Evolutionary conservation across 2,329 filamentous ascomycete genomes (phyloP).

Genomic region (Chaetomium olivaceum): DNA sequence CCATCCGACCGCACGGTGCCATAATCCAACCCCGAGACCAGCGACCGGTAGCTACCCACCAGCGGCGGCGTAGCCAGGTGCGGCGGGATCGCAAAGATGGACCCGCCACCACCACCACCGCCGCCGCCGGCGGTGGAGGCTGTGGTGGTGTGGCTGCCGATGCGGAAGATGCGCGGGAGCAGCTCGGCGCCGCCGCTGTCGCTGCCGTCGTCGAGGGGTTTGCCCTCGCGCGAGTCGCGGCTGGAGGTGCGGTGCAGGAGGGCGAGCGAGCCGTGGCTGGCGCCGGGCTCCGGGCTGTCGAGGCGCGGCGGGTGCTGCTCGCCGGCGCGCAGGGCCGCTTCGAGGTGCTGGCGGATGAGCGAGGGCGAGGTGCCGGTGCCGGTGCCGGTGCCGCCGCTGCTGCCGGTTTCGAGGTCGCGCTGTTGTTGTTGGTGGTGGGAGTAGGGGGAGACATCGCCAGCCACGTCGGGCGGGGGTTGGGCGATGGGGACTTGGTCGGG

Average conservation of each 20-base stretch:
- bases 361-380: conserved; percentile 38
- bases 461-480: conserved; percentile 27
- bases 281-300: conserved; percentile 33
- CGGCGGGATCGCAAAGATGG: conserved; percentile 60
- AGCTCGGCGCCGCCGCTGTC: conserved; percentile 17
- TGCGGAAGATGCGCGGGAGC: conserved; percentile 32
- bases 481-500: conserved; percentile 52
- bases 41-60: conserved; percentile 67
- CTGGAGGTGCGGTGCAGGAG: conserved; percentile 20
- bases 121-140: conserved; percentile 36
- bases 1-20: conserved; percentile 52
- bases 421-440: conserved; percentile 20
- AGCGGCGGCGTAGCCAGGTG: conserved; percentile 68
- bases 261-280: conserved; percentile 1
- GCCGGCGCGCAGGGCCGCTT: conserved; percentile 40
- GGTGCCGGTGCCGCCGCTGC: neutral
- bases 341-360: conserved; percentile 56
- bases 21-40: conserved; percentile 48
- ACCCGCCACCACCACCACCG: conserved; percentile 38
- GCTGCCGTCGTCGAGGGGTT: conserved; percentile 44
- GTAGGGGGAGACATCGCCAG: conserved; percentile 43
- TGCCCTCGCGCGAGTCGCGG: conserved; percentile 46
- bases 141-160: conserved; percentile 36
- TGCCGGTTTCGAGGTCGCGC: conserved; percentile 41
- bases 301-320: conserved; percentile 31